phyloP scores from a whole-genome alignment of 2,329 filamentous ascomycete species.

The Hypoxylon sp. region DNA sequence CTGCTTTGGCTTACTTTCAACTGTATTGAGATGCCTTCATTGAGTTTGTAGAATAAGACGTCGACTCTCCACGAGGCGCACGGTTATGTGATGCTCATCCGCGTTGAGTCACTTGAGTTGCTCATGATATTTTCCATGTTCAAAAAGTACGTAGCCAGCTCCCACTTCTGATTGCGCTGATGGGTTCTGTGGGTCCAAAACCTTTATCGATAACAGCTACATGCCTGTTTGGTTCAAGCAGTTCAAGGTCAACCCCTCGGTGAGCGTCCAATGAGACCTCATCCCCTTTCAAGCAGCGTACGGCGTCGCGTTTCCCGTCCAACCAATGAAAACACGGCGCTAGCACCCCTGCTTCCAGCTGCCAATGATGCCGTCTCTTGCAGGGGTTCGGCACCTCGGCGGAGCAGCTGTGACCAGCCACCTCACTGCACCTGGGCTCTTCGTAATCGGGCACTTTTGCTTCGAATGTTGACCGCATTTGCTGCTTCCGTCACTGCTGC shows the following conservation, averaged over 20 bases:
- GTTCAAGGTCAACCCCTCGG: conserved; percentile 9
- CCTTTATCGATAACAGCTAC: conserved; percentile 33
- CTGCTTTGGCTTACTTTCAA: background rate
- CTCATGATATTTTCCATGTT: conserved; percentile 7
- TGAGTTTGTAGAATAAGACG: background rate
- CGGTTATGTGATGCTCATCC: background rate
- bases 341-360: conserved; percentile 6
- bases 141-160: conserved; percentile 11
- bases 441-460: conserved; percentile 31
- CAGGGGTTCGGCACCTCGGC: conserved; percentile 32
- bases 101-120: conserved; percentile 19
- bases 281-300: background rate
- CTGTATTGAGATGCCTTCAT: background rate
- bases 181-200: background rate
- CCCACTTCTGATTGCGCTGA: background rate
- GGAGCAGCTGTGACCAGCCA: conserved; percentile 38
- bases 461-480: conserved; percentile 19
- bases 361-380: conserved; percentile 29
- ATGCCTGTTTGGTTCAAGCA: too few relatives aligned
- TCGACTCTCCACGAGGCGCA: background rate
- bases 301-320: conserved; percentile 36
- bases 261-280: conserved; percentile 25
- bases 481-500: conserved; percentile 6
- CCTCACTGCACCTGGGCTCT: conserved; percentile 25
- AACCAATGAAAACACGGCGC: conserved; percentile 34